Evolutionary conservation across 2,329 filamentous ascomycete species (phyloP).

Genomic region (Exutisphaerella laricina): DNA sequence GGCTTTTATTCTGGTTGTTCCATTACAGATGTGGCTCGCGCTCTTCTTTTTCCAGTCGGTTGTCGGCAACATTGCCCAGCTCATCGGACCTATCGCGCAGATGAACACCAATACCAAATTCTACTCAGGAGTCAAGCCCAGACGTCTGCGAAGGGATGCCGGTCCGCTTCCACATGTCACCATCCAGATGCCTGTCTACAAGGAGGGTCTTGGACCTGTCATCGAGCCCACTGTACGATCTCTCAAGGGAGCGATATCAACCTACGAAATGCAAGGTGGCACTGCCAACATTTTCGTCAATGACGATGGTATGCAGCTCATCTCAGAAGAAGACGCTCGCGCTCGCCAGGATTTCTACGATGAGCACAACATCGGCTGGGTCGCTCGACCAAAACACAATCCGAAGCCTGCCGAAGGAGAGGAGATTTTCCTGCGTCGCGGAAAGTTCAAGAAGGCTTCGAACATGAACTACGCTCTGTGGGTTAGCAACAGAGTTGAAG

Average conservation of each 20-base stretch:
- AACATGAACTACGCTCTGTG: conserved; percentile 68
- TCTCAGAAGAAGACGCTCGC: conserved; percentile 44
- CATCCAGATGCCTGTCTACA: conserved; percentile 41
- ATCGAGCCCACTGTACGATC: conserved; percentile 37
- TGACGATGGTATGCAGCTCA: conserved; percentile 62
- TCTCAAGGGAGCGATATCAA: conserved; percentile 43
- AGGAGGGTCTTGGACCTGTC: conserved; percentile 37
- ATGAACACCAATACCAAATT: conserved; percentile 43
- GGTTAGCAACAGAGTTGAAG: conserved; percentile 61
- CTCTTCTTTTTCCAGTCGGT: conserved; percentile 49
- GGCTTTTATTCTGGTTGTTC: conserved; percentile 48
- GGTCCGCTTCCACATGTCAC: conserved; percentile 50
- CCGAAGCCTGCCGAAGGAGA: conserved; percentile 48
- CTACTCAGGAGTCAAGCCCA: conserved; percentile 41
- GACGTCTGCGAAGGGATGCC: conserved; percentile 34
- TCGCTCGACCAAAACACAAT: conserved; percentile 46
- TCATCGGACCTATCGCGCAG: conserved; percentile 42
- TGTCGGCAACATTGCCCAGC: conserved; percentile 38
- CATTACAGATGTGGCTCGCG: conserved; percentile 55
- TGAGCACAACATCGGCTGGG: conserved; percentile 48
- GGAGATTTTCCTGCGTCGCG: conserved; percentile 49
- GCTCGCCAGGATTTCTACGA: conserved; percentile 46
- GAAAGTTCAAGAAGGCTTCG: conserved; percentile 68
- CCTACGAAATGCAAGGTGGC: conserved; percentile 53
- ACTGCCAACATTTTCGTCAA: conserved; percentile 64